Evolutionary conservation across 176 grass and related monocot genomes (phyloP), one percentile per base, ranked within the genome.

Genomic region (Chloris gayana): DNA sequence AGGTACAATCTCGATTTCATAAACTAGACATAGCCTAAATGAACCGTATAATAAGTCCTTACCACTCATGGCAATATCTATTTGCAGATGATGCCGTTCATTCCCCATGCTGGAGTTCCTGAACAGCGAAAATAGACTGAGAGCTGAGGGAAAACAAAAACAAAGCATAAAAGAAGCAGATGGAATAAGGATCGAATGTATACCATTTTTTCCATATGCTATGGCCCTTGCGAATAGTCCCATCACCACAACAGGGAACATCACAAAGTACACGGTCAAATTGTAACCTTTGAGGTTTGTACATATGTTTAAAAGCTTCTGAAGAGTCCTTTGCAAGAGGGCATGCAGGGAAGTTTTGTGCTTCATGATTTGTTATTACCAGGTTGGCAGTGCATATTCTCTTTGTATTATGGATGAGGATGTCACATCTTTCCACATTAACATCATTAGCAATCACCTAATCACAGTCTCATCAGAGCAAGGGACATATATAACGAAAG

Each of bases 191-290:
- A 63, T 76, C 14, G 29, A 65, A 27, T 58, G 25, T 24, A 82
- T 81, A 98, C 95, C 95, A 98, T 51, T 93, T 98, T 78, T 92
- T 92, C 95, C 95, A 98, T 47, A 95, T 89, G 68, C 88, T 84
- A 79, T 93, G 90, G 79, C 86, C 86, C 71, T 98, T 98, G 42
- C 86, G 84, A 34, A 98, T 85, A 73, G 95, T 98, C 24, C 95
- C 95, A 89, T 98, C 95, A 76, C 95, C 95, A 76, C 95, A 91
- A 73, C 95, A 98, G 64, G 95, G 95, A 53, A 98, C 95, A 85
- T 98, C 95, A 80, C 95, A 98, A 63, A 98, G 89, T 76, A 98
- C 76, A 56, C 92, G 71, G 64, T 95, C 95, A 31, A 94, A 94
- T 65, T 81, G 65, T 68, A 98, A 59, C 29, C 37, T 75, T 75